phyloP scores from a whole-genome alignment of 441 rosid species.

The Brassica balearica region DNA sequence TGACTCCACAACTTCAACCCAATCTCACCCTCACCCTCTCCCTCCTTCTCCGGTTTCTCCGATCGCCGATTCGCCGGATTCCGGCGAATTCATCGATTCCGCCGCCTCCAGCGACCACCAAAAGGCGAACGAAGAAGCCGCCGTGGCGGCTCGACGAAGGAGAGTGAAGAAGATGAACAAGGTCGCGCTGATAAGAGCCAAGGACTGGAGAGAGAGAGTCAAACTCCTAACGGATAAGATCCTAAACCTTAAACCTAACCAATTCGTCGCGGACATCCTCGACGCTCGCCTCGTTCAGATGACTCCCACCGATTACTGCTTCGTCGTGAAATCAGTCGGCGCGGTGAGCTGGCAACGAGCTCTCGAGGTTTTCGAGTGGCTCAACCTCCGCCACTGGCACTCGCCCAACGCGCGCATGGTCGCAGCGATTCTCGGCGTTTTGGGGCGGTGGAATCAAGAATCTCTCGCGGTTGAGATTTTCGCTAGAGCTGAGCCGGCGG shows the following conservation, averaged over 20 bases:
- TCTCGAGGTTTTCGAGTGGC: constrained; percentile 94
- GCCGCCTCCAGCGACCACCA: constrained; percentile 32
- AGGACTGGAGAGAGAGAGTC: constrained; percentile 92
- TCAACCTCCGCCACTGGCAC: constrained; percentile 85
- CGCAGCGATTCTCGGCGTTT: constrained; percentile 78
- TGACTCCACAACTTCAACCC: constrained; percentile 46
- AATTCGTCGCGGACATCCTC: constrained; percentile 84
- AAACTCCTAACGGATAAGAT: constrained; percentile 68
- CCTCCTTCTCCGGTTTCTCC: too few relatives aligned
- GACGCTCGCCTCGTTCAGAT: constrained; percentile 78
- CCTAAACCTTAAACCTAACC: constrained; percentile 58
- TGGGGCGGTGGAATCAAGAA: constrained; percentile 90
- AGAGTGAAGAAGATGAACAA: constrained; percentile 85
- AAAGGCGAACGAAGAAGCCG: constrained; percentile 49
- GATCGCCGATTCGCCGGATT: constrained; percentile 23
- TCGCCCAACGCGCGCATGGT: constrained; percentile 87
- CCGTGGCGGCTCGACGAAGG: constrained; percentile 58
- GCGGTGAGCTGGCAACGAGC: constrained; percentile 87
- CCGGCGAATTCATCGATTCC: constrained; percentile 23
- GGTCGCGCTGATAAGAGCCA: constrained; percentile 84
- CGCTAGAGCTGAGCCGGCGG: constrained; percentile 58
- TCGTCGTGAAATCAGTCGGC: constrained; percentile 88
- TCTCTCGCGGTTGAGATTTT: constrained; percentile 81
- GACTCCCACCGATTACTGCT: constrained; percentile 92
- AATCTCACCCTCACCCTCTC: constrained; percentile 37